These are phyloP conservation scores for Salix brachista DNA, from an alignment of 345 rosid species.

Conservation along the genomic window DNA sequence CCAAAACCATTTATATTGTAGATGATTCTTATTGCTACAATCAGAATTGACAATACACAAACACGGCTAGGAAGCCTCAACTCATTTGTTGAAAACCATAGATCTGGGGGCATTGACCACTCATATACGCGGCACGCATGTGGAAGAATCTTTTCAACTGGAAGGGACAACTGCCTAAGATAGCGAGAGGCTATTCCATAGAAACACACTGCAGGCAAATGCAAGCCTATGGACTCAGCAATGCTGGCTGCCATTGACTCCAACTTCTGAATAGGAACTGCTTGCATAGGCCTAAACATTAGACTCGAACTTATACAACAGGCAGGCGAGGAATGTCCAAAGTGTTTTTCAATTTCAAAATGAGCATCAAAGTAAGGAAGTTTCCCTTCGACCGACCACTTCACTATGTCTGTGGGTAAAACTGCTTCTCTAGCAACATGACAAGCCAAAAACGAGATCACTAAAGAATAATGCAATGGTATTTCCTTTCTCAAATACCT, in stretches of 20 bases:
- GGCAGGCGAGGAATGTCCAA: slow-evolving; percentile 48
- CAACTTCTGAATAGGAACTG: slow-evolving; percentile 48
- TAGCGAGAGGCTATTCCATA: slow-evolving; percentile 53
- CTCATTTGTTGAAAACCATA: slow-evolving; percentile 62
- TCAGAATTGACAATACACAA: slow-evolving; percentile 54
- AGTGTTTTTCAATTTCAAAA: slow-evolving; percentile 50
- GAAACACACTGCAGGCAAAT: slow-evolving; percentile 69
- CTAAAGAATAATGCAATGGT: slow-evolving; percentile 56
- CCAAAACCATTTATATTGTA: slow-evolving; percentile 64
- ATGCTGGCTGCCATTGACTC: slow-evolving; percentile 58
- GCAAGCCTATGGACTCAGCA: slow-evolving; percentile 60
- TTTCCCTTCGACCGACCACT: slow-evolving; percentile 70
- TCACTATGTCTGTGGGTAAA: slow-evolving; percentile 61
- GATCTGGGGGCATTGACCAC: slow-evolving; percentile 76
- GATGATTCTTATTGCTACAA: slow-evolving; percentile 53
- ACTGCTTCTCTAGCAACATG: slow-evolving; percentile 63
- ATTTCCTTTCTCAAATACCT: slow-evolving; percentile 45
- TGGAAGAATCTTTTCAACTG: slow-evolving; percentile 47
- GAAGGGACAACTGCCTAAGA: slow-evolving; percentile 54
- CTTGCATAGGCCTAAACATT: slow-evolving; percentile 60
- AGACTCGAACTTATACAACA: slow-evolving; percentile 51
- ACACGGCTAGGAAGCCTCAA: slow-evolving; percentile 63
- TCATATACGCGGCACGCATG: slow-evolving; percentile 49
- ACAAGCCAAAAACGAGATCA: slow-evolving; percentile 68
- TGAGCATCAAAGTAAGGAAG: slow-evolving; percentile 65